Conservation (phyloP, 176 grass and related monocot genomes). For the Thinopyrum elongatum region DNA sequence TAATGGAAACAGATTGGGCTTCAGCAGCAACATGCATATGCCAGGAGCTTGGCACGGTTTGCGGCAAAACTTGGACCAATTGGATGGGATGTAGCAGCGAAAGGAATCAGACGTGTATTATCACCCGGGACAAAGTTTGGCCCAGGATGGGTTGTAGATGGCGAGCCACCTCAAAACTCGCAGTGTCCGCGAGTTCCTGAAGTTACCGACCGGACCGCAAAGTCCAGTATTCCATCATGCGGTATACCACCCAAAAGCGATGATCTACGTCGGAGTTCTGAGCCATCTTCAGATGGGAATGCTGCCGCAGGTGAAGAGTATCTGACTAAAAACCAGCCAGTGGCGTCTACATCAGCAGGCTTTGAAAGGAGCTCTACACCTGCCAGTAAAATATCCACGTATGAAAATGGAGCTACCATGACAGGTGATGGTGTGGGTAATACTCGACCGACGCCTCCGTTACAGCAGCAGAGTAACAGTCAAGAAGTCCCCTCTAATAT, state of each 20-base stretch:
- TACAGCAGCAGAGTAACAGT: slow-evolving; percentile 24
- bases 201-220: neutral
- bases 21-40: slow-evolving; percentile 53
- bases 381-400: slow-evolving; percentile 6
- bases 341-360: slow-evolving; percentile 30
- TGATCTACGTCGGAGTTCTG: slow-evolving; percentile 17
- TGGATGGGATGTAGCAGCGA: slow-evolving; percentile 64
- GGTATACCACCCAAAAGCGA: slow-evolving; percentile 24
- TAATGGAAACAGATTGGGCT: slow-evolving; percentile 56
- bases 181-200: slow-evolving; percentile 4
- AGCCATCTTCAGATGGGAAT: slow-evolving; percentile 24
- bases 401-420: slow-evolving; percentile 35
- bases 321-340: slow-evolving; percentile 28
- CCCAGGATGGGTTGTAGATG: slow-evolving; percentile 66
- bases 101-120: slow-evolving; percentile 44
- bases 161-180: slow-evolving; percentile 49
- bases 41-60: slow-evolving; percentile 66
- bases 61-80: slow-evolving; percentile 47
- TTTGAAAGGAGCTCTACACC: slow-evolving; percentile 25
- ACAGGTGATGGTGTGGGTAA: slow-evolving; percentile 25
- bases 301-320: slow-evolving; percentile 23
- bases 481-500: slow-evolving; percentile 29
- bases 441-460: neutral
- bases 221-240: slow-evolving; percentile 28
- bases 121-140: slow-evolving; percentile 64